phyloP scores from a whole-genome alignment of 148 eudicot genomes.

The Camellia japonica region DNA sequence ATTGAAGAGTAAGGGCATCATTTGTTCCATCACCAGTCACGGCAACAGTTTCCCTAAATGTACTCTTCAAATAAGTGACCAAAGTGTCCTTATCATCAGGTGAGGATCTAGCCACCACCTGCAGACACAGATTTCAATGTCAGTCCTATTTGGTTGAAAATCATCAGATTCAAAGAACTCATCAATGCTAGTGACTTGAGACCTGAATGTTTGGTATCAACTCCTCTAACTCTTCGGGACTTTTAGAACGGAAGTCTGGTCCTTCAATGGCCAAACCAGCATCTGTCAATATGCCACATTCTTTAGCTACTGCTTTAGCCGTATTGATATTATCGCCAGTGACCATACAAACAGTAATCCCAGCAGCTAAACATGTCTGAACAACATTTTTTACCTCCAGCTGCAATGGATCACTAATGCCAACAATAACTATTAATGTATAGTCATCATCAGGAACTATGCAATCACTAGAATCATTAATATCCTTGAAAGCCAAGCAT shows the following conservation, averaged over 20 bases:
- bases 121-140: neutral
- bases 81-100: slow-evolving; percentile 69
- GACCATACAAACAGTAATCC: too few relatives aligned
- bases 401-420: too few relatives aligned
- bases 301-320: slow-evolving; percentile 90
- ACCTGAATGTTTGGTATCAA: slow-evolving; percentile 75
- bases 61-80: slow-evolving; percentile 47
- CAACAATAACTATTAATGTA: too few relatives aligned
- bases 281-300: slow-evolving; percentile 79
- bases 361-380: too few relatives aligned
- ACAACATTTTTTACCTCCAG: too few relatives aligned
- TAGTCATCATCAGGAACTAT: slow-evolving; percentile 60
- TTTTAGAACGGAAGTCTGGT: slow-evolving; percentile 53
- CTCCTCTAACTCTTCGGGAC: slow-evolving; percentile 49
- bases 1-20: slow-evolving; percentile 83
- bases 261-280: slow-evolving; percentile 84
- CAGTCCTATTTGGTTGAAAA: too few relatives aligned
- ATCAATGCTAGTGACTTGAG: too few relatives aligned
- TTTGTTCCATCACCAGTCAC: slow-evolving; percentile 93
- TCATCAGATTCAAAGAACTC: too few relatives aligned
- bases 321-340: slow-evolving; percentile 92
- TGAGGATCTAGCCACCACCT: slow-evolving; percentile 82
- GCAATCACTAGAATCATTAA: slow-evolving; percentile 29
- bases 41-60: slow-evolving; percentile 57
- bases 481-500: slow-evolving; percentile 72